Conservation (phyloP, 2,329 filamentous ascomycete species). For the Biscogniauxia marginata region DNA sequence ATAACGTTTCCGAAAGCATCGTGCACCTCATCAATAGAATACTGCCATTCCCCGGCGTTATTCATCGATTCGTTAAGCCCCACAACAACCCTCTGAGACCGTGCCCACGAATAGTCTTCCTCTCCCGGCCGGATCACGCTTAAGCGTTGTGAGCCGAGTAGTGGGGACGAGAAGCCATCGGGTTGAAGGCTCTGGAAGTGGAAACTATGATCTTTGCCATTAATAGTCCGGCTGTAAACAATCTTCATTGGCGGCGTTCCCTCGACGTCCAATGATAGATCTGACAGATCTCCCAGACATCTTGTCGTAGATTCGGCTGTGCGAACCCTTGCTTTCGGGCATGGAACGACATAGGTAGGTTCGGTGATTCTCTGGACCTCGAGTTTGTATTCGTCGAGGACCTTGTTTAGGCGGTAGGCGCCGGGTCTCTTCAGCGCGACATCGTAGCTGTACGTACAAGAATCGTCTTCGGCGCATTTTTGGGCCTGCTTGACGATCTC, state of each 20-base stretch:
- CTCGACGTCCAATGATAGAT: conserved; percentile 77
- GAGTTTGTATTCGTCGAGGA: conserved; percentile 90
- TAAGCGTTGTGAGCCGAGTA: conserved; percentile 60
- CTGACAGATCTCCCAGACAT: conserved; percentile 84
- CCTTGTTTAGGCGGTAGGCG: conserved; percentile 79
- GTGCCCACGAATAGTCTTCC: conserved; percentile 78
- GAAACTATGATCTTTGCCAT: conserved; percentile 77
- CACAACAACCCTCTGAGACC: conserved; percentile 70
- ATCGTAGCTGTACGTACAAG: conserved; percentile 64
- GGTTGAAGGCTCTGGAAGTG: conserved; percentile 94
- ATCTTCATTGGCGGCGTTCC: conserved; percentile 91
- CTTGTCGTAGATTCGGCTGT: conserved; percentile 61
- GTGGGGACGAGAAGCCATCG: conserved; percentile 76
- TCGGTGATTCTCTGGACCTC: conserved; percentile 77
- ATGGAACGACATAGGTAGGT: conserved; percentile 81
- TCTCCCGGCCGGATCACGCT: conserved; percentile 57
- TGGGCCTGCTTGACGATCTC: conserved; percentile 68
- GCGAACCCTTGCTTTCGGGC: conserved; percentile 75
- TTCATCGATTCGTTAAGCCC: conserved; percentile 88
- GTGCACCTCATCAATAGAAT: conserved; percentile 86
- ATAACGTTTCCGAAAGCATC: conserved; percentile 88
- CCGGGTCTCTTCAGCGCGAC: conserved; percentile 82
- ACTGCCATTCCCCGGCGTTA: conserved; percentile 78
- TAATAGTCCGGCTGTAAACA: conserved; percentile 85
- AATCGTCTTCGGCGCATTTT: conserved; percentile 63